A percentile compares a stretch with the other conserved stretches of the same genome.
Evolutionary conservation across 169 alveolate species (phyloP).

Genomic region (Plasmodium falciparum): DNA sequence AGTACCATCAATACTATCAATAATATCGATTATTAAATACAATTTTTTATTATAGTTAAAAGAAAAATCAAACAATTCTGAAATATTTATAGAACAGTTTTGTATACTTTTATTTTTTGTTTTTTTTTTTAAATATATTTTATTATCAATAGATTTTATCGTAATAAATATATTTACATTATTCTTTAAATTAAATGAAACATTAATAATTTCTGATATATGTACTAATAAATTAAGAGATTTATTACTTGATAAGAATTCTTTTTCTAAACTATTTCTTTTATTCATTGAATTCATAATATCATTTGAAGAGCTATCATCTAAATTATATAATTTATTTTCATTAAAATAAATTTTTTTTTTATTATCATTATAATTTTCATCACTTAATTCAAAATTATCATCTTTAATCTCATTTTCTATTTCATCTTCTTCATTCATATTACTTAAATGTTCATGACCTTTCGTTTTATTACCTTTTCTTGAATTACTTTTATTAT

Average conservation of each 20-base stretch:
- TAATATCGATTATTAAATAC: constrained; percentile 30
- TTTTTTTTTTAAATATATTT: constrained; percentile 42
- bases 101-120: constrained; percentile 32
- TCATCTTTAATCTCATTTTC: background rate
- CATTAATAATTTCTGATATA: constrained; percentile 63
- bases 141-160: constrained; percentile 55
- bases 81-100: constrained; percentile 39
- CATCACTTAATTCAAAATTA: background rate
- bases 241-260: background rate
- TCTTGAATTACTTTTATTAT: background rate
- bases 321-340: constrained; percentile 20
- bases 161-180: constrained; percentile 31
- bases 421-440: background rate
- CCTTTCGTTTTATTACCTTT: too few species aligned
- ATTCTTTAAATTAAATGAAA: constrained; percentile 27
- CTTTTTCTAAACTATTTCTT: constrained; percentile 5
- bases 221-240: constrained; percentile 37
- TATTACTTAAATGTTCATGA: background rate
- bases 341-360: constrained; percentile 15
- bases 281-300: constrained; percentile 6
- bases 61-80: constrained; percentile 53
- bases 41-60: constrained; percentile 12
- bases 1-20: constrained; percentile 4
- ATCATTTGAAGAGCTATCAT: constrained; percentile 3
- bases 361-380: constrained; percentile 1